Base-by-base conservation (phyloP, 208 protist species). In the Trypanosoma conorhini region DNA sequence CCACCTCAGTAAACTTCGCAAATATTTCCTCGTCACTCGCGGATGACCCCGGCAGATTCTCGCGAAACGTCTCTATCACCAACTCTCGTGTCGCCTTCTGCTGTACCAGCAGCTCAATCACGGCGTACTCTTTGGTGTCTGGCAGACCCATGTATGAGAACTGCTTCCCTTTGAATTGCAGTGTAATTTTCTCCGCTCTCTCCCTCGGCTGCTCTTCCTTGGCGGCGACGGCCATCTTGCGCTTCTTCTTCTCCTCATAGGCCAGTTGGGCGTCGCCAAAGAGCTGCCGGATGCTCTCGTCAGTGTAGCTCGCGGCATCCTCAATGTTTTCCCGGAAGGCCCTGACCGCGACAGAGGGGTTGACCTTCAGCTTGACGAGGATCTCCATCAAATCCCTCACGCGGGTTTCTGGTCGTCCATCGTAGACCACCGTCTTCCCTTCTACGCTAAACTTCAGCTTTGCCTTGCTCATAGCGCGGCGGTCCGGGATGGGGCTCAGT, bases 301-400 rank as follows among this genome's bases (percentile, higher is more conserved):
- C 84, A 3, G 82, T 79, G 67, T 77, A 86, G 26, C 72, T 63
- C 21, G 30, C 19, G 54, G 82, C 58, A 33, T 81, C 81, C 13
- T 84, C 77, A 65, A 94, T 91, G 61, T 94, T 94, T 33, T 91
- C 82, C 35, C 84, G 83, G 61, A 89, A 92, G 9, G 83, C 80
- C 26, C 62, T 44, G 19, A 95, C 62, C 28, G 83, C 86, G 2
- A 51, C 76, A 24, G 76, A 67, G 22, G 87, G 63, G 28, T 57
- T 61, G 42, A 91, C 81, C 15, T 78, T 77, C 76, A 95, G 68
- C 70, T 91, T 95, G 22, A 79, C 80, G 35, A 95, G 68, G 72
- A 95, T 91, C 56, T 91, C 85, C 71, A 95, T 83, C 22, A 95
- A 62, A 67, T 95, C 89, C 67, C 84, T 88, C n/a, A 68, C 52